Evolutionary conservation across 495 filamentous ascomycete genomes (phyloP), one percentile per base, ranked within the genome.

Genomic region (Mycothermus thermophilus): DNA sequence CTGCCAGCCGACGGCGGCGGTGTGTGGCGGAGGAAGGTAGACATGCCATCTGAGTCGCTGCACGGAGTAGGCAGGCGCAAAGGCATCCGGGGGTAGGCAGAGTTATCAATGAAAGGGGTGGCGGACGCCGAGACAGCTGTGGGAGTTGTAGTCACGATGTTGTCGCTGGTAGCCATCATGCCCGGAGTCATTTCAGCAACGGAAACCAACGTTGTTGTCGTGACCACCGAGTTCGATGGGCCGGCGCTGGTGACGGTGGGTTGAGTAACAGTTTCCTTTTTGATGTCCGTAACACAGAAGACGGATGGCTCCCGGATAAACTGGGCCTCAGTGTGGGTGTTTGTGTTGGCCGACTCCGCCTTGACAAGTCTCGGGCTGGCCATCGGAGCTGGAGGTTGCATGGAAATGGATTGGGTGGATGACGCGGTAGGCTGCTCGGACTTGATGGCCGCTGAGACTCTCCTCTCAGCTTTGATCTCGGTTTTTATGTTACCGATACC

Each of bases 41-140:
- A 47, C 32, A 9, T 38, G 42, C 47, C 30, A 30, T 66, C 64
- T 1, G 46, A 49, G 30, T 68, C 64, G 51, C 57, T 62, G 48
- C 51, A 55, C 1, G 64, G 64, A 0, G 64, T 68, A 18, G 64
- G 54, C 3, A 63, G 41, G 0, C 52, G 45, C 14, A 60, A 49
- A 15, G 51, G 43, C 15, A 26, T 35, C 27, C 48, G 38, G 7
- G 43, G 31, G 11, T 45, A 47, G 11, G 14, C n/a, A n/a, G n/a
- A n/a, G n/a, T n/a, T 30, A 40, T 24, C 27, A 40, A 36, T 29
- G 42, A 42, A 52, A 27, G 13, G 45, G 34, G 31, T 34, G 10
- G 40, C 41, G 32, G 50, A 47, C 4, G 36, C 41, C 1, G 37
- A 18, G 9, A 19, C 19, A 18, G 20, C 19, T n/a, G 36, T 13